phyloP scores from a whole-genome alignment of 139 green algal species.

The Mesostigma viride region DNA sequence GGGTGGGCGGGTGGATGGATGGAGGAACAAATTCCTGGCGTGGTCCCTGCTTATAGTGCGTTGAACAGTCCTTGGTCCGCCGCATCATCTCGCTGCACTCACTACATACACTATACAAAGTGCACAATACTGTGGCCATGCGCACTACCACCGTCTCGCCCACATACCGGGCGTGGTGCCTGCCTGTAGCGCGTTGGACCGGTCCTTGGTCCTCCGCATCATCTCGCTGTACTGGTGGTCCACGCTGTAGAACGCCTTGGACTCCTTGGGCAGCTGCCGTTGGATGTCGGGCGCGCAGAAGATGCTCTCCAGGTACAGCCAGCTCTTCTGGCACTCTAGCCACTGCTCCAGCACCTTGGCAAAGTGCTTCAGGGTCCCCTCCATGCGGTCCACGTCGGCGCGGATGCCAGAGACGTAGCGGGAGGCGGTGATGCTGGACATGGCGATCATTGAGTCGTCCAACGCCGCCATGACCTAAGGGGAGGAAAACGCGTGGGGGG shows the following conservation, averaged over 20 bases:
- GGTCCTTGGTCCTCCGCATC: constrained; percentile 64
- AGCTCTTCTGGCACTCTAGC: constrained; percentile 57
- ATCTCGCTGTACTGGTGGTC: constrained; percentile 69
- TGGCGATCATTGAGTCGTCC: constrained; percentile 74
- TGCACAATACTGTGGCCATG: too few species aligned
- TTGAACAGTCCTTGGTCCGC: constrained; percentile 59
- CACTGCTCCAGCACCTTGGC: constrained; percentile 38
- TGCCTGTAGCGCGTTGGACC: constrained; percentile 57
- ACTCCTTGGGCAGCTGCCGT: constrained; percentile 63
- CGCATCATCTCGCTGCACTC: constrained; percentile 69
- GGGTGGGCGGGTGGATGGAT: too few species aligned
- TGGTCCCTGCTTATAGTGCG: constrained; percentile 46
- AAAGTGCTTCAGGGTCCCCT: constrained; percentile 39
- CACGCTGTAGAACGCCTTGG: constrained; percentile 56
- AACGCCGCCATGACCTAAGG: constrained; percentile 49
- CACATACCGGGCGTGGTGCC: constrained; percentile 34
- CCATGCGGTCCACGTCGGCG: constrained; percentile 62
- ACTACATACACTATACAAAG: constrained; percentile 62
- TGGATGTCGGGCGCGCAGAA: constrained; percentile 75
- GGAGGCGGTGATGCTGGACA: constrained; percentile 64
- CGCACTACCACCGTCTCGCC: too few species aligned
- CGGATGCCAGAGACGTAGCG: constrained; percentile 61
- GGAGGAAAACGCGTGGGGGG: too few species aligned
- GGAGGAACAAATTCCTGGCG: too few species aligned
- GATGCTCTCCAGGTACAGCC: constrained; percentile 82